Evolutionary conservation across 1,284 basidiomycete species (phyloP).

Genomic region (Tilletia setariae): DNA sequence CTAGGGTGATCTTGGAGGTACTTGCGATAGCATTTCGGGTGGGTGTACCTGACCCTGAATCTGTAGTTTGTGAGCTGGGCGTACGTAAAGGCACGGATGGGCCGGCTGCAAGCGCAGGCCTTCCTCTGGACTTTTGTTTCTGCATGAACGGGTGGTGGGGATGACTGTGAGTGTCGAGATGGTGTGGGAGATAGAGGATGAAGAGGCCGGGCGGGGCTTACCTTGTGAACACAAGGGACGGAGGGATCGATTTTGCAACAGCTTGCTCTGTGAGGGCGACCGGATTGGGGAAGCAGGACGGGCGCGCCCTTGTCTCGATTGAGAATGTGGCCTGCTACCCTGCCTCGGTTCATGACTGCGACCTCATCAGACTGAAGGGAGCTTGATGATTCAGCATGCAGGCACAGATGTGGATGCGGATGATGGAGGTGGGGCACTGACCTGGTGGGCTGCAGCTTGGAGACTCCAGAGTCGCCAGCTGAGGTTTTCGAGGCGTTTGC

Average conservation of each 20-base stretch:
- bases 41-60: not conserved
- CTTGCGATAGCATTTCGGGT: conserved; percentile 28
- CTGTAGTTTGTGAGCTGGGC: not conserved
- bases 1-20: conserved; percentile 32
- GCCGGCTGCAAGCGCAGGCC: not conserved
- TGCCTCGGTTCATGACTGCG: conserved; percentile 4
- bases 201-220: not conserved
- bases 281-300: not conserved
- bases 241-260: conserved; percentile 13
- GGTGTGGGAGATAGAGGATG: not conserved
- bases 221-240: conserved; percentile 13
- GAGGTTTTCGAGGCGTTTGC: conserved; percentile 44
- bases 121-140: not conserved
- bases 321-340: conserved; percentile 30
- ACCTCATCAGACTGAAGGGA: not conserved
- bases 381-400: not conserved
- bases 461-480: conserved; percentile 44
- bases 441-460: conserved; percentile 30
- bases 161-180: not conserved
- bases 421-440: not conserved
- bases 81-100: conserved; percentile 9
- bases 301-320: conserved; percentile 30
- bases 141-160: not conserved
- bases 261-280: not conserved
- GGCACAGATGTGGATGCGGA: too few species aligned